Evolutionary conservation across 192 early-diverging fungal genomes (phyloP), one percentile per base, ranked within the genome.

Genomic region (Coemansia sp.): DNA sequence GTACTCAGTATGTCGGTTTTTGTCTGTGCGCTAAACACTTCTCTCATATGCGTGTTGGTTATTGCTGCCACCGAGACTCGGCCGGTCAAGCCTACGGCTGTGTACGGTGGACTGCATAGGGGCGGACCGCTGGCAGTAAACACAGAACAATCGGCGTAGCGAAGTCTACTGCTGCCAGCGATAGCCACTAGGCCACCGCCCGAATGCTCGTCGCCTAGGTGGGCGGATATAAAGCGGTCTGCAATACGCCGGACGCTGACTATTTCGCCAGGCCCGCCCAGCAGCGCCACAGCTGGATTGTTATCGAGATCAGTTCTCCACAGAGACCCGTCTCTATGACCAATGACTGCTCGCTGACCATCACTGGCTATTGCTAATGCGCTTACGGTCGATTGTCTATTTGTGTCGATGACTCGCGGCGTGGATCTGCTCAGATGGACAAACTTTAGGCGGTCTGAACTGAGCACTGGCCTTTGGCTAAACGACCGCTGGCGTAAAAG

Each of bases 1-100:
- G 74, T 74, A 62, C 79, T 71, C 28, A 82, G 16, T 1, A 82
- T 71, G 49, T 82, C 79, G 10, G 74, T 64, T 5, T 63, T 49
- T 6, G 77, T 74, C 9, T 30, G 39, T 37, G 43, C 57, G 8
- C 9, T 47, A 43, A 79, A 79, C 47, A 58, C 37, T 3, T 49
- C 33, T 5, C n/a, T 17, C 33, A 67, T 43, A 37, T 37, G 44
- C 1, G 62, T 23, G 3, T 32, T 28, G 16, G 23, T 38, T 26
- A 67, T 58, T 1, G 38, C 43, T 1, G 66, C 37, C 3, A 63
- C 53, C 1, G 53, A 50, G 1, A 69, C 37, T 11, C 59, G 50
- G 32, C 57, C 19, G 13, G 19, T 61, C 30, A 61, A 21, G 2
- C 71, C 76, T 3, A 70, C 32, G 1, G 63, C 39, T 23, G 59